Conservation (phyloP, 495 filamentous ascomycete genomes). For the Talaromyces nanjingensis region DNA sequence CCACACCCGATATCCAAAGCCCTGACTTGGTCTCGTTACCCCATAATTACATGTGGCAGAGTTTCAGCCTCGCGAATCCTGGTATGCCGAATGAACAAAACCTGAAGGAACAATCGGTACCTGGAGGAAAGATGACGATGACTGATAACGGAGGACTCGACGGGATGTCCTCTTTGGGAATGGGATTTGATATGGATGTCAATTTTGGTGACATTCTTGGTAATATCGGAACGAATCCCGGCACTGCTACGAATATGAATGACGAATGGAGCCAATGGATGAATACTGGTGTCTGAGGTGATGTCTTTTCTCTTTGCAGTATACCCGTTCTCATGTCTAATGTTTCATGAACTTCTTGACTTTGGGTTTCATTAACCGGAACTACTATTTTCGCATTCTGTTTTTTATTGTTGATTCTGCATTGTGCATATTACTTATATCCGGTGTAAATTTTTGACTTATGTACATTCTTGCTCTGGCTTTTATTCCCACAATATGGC, state of each 20-base stretch:
- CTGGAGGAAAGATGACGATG: constrained; percentile 15
- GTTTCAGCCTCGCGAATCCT: constrained; percentile 31
- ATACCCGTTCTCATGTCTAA: background rate
- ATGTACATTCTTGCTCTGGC: background rate
- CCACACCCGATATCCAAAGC: constrained; percentile 29
- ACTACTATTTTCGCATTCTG: background rate
- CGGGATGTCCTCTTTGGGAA: constrained; percentile 17
- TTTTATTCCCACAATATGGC: background rate
- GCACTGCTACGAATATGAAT: constrained; percentile 16
- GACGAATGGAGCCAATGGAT: constrained; percentile 43
- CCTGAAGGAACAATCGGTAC: constrained; percentile 16
- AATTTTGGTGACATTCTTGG: constrained; percentile 40
- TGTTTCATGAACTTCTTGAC: background rate
- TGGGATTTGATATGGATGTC: constrained; percentile 20
- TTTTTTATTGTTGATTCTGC: background rate
- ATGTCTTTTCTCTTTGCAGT: background rate
- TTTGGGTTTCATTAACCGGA: background rate
- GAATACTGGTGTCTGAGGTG: constrained; percentile 19
- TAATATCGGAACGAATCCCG: constrained; percentile 20
- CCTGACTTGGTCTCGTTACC: constrained; percentile 42
- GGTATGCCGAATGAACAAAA: constrained; percentile 14
- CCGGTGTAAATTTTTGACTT: background rate
- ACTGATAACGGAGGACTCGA: constrained; percentile 26
- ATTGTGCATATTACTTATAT: background rate
- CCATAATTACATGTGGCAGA: constrained; percentile 40